Evolutionary conservation across 768 basidiomycete genomes (phyloP).

Genomic region (Mrakia gelida): DNA sequence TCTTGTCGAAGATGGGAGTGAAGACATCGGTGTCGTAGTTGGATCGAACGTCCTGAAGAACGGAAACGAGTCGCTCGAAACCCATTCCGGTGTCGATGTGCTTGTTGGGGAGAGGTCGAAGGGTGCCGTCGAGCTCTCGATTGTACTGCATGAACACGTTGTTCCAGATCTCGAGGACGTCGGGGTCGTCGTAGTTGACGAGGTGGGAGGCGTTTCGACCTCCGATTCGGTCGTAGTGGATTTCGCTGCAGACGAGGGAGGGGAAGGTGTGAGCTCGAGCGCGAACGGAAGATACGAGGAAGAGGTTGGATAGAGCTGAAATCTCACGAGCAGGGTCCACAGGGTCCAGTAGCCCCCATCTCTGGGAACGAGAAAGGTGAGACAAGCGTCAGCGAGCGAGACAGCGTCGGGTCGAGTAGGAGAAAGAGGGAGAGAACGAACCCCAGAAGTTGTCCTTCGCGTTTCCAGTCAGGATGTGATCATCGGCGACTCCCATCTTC

Average conservation of each 20-base stretch:
- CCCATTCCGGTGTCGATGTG: slow-evolving; percentile 99
- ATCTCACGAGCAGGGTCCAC: slow-evolving; percentile 83
- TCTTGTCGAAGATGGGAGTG: slow-evolving; percentile 75
- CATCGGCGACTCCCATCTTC: slow-evolving; percentile 78
- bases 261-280: slow-evolving; percentile 4
- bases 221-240: slow-evolving; percentile 96
- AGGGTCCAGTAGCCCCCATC: slow-evolving; percentile 97
- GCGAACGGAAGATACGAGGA: neutral
- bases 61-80: slow-evolving; percentile 93
- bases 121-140: slow-evolving; percentile 79
- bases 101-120: slow-evolving; percentile 76
- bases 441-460: slow-evolving; percentile 99
- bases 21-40: slow-evolving; percentile 99
- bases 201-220: slow-evolving; percentile 88
- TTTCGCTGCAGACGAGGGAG: slow-evolving; percentile 57
- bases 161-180: slow-evolving; percentile 98
- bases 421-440: slow-evolving; percentile 45
- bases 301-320: neutral
- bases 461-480: slow-evolving; percentile 86
- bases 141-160: slow-evolving; percentile 99
- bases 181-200: slow-evolving; percentile 93
- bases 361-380: slow-evolving; percentile 52
- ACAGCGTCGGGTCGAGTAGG: neutral
- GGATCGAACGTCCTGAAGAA: slow-evolving; percentile 81
- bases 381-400: neutral